Evolutionary conservation across 306 rosid genomes (phyloP).

Genomic region (Cajanus cajan): DNA sequence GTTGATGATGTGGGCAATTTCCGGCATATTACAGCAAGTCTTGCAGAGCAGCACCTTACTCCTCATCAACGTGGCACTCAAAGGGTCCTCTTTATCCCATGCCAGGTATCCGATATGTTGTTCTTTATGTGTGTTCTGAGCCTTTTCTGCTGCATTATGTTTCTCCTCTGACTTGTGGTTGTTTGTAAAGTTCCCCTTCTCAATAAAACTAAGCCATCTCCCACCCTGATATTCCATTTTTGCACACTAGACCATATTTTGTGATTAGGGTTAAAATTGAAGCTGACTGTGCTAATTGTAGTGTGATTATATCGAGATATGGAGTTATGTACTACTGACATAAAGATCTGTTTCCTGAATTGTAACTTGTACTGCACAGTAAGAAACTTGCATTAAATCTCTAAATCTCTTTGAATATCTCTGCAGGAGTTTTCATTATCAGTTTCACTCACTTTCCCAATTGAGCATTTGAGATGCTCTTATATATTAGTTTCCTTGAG

Average conservation of each 20-base stretch:
- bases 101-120: constrained; percentile 61
- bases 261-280: background rate
- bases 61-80: constrained; percentile 73
- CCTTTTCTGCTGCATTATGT: background rate
- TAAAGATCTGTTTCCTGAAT: background rate
- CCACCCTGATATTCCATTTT: constrained; percentile 14
- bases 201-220: background rate
- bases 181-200: background rate
- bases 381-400: background rate
- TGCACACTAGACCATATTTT: background rate
- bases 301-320: constrained; percentile 5
- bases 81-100: constrained; percentile 94
- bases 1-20: constrained; percentile 88
- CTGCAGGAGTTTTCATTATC: background rate
- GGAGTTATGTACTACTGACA: background rate
- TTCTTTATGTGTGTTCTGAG: background rate
- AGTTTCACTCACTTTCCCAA: constrained; percentile 5
- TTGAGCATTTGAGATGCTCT: constrained; percentile 17
- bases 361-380: background rate
- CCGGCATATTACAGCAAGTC: constrained; percentile 77
- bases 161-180: background rate
- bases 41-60: constrained; percentile 87
- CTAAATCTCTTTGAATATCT: constrained; percentile 4
- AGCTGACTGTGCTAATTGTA: background rate
- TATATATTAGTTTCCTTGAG: constrained; percentile 18